Conservation (phyloP, 129 eudicot species). For the Artemisia argyi region DNA sequence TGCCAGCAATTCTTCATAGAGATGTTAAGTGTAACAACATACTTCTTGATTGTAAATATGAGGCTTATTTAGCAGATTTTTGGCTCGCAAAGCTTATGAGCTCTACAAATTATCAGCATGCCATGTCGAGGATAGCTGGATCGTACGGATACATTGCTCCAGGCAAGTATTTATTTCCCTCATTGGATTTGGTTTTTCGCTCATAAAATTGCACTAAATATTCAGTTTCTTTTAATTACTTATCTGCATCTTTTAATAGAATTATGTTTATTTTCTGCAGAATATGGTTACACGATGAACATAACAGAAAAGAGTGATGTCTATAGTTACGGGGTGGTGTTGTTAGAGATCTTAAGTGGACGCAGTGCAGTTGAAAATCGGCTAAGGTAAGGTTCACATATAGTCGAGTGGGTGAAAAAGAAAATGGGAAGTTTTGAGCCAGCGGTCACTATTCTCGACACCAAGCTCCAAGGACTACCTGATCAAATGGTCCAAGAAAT, state of each 20-base stretch:
- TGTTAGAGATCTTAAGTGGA: slow-evolving; percentile 84
- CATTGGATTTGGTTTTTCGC: too few relatives aligned
- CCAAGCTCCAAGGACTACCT: slow-evolving; percentile 76
- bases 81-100: not conserved
- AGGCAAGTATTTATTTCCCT: too few relatives aligned
- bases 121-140: not conserved
- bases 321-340: slow-evolving; percentile 88
- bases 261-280: slow-evolving; percentile 39
- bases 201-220: too few relatives aligned
- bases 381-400: slow-evolving; percentile 74
- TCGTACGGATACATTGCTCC: too few relatives aligned
- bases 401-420: slow-evolving; percentile 97
- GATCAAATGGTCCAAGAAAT: slow-evolving; percentile 91
- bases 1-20: not conserved
- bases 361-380: slow-evolving; percentile 80
- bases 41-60: not conserved
- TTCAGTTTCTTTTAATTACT: too few relatives aligned
- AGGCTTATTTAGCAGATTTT: not conserved
- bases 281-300: slow-evolving; percentile 90
- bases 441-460: slow-evolving; percentile 61
- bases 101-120: not conserved
- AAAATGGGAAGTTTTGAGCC: slow-evolving; percentile 97
- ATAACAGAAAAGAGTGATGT: slow-evolving; percentile 96
- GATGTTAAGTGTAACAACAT: not conserved
- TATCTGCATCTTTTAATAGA: not conserved